Evolutionary conservation across 2,329 filamentous ascomycete genomes (phyloP).

Genomic region (Fusarium equiseti): DNA sequence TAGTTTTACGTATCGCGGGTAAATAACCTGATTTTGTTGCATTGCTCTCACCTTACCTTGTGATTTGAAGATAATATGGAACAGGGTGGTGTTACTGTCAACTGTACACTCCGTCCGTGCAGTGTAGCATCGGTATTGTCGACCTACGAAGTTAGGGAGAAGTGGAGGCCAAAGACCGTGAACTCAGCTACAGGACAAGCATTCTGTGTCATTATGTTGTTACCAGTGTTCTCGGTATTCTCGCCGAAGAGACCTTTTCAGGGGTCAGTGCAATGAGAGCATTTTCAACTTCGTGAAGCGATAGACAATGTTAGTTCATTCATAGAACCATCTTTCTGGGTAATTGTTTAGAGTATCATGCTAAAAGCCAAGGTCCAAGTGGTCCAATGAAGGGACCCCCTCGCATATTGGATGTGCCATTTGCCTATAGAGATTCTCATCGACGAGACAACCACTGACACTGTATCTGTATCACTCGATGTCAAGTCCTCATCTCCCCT

Average conservation of each 20-base stretch:
- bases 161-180: too few relatives aligned
- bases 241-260: not conserved
- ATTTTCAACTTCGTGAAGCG: not conserved
- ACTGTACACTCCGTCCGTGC: not conserved
- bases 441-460: not conserved
- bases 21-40: not conserved
- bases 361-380: not conserved
- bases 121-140: not conserved
- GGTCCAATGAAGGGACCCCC: too few relatives aligned
- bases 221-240: not conserved
- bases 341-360: not conserved
- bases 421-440: not conserved
- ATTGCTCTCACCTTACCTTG: not conserved
- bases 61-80: not conserved
- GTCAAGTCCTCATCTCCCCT: not conserved
- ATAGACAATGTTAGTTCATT: not conserved
- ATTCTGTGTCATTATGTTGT: rapidly evolving
- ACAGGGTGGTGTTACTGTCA: not conserved
- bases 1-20: not conserved
- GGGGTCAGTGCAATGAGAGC: not conserved
- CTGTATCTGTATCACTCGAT: conserved; percentile 1
- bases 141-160: not conserved
- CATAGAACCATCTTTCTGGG: not conserved
- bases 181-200: not conserved
- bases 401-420: not conserved